Conservation (phyloP, 306 rosid genomes). For the Vigna mungo region DNA sequence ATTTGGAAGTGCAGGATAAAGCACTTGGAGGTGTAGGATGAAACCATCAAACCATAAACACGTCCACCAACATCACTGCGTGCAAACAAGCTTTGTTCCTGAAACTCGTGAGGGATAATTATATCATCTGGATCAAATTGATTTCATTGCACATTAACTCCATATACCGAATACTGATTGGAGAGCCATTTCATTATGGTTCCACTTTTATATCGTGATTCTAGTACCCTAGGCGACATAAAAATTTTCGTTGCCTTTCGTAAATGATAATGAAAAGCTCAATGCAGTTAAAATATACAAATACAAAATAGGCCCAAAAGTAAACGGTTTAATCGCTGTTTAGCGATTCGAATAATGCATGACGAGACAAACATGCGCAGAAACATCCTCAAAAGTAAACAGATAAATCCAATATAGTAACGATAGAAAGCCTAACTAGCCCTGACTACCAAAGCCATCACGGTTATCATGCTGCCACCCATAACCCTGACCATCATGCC, state of each 20-base stretch:
- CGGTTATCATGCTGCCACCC: constrained; percentile 76
- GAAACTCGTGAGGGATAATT: background rate
- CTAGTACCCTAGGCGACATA: background rate
- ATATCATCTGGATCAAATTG: background rate
- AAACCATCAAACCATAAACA: background rate
- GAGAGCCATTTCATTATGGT: background rate
- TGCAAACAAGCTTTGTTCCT: background rate
- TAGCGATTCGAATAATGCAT: constrained; percentile 30
- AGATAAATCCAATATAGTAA: constrained; percentile 23
- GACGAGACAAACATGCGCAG: constrained; percentile 19
- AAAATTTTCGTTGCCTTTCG: background rate
- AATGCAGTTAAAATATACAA: constrained; percentile 39
- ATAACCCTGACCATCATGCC: constrained; percentile 69
- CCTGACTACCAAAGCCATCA: constrained; percentile 68
- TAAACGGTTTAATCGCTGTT: constrained; percentile 24
- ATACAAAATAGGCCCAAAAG: constrained; percentile 27
- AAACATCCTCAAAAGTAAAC: constrained; percentile 35
- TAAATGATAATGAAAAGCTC: constrained; percentile 34
- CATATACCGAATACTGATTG: background rate
- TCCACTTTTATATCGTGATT: background rate
- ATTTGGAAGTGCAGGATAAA: no score
- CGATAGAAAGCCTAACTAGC: constrained; percentile 41
- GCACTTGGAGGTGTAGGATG: no score
- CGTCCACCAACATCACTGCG: background rate
- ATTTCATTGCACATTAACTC: background rate